Base-by-base conservation (phyloP, 257 asterid genomes). In the Solanum pennellii region DNA sequence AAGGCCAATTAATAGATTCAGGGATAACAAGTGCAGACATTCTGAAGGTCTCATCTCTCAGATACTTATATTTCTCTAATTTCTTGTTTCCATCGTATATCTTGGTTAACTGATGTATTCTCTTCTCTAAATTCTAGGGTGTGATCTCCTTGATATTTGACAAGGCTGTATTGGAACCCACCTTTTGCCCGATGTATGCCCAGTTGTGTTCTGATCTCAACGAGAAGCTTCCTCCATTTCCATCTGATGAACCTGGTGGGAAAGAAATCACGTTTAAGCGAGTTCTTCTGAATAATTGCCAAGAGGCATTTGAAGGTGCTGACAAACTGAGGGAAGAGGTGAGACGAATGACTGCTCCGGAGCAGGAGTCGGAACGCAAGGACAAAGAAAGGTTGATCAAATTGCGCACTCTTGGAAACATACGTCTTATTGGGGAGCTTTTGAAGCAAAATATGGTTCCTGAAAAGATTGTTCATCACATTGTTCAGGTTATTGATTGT, bases 391-490 rank as follows among this genome's bases (percentile, higher is more conserved):
- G 95, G 91, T 45, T 93, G 88, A 49, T 95, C 89, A 97, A 97
- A 90, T 89, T 97, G 88, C 97, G 98, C 21, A 97, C 99, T 62
- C 98, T 96, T 65, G 99, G 99, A 76, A 97, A 97, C 89, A 97
- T 97, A 83, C 98, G 98, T 62, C 93, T 97, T 35, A 97, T 97
- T 86, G 99, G 99, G 42, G 99, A 97, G 92, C 99, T 97, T 89
- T 87, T 97, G 92, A 97, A 97, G 93, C 99, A 96, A 93, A 96
- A 91, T 91, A 97, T 97, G 98, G 99, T 97, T 87, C 95, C 98
- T 1, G 99, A 95, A 91, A 96, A 69, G 94, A 92, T 97, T 90
- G 98, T 96, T 91, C 99, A 96, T 88, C 99, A 96, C 91, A 97
- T 97, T 82, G 98, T 96, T 88, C 97, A 93, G 99, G 99, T 97